Evolutionary conservation across 2,329 filamentous ascomycete genomes (phyloP).

Genomic region (Penicillium oxalicum): DNA sequence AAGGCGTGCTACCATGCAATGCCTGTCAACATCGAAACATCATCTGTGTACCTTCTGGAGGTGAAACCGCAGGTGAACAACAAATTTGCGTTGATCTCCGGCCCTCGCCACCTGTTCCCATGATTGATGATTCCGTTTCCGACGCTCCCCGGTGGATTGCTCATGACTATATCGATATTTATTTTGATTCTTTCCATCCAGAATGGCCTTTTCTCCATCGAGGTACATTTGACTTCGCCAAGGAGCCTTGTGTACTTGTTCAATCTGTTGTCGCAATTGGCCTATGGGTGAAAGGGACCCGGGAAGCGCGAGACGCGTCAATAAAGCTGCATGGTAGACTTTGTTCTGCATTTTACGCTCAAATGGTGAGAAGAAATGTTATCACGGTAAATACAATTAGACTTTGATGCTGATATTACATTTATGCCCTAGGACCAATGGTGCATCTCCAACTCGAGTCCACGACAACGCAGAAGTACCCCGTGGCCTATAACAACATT

Average conservation of each 20-base stretch:
- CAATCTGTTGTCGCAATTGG: slow-evolving; percentile 25
- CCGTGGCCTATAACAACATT: slow-evolving; percentile 26
- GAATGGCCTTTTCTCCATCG: slow-evolving; percentile 24
- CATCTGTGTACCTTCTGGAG: not conserved
- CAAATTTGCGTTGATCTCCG: slow-evolving; percentile 1
- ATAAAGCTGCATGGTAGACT: slow-evolving; percentile 19
- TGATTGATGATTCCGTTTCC: not conserved
- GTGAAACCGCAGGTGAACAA: not conserved
- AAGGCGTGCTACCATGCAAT: slow-evolving; percentile 13
- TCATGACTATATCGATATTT: slow-evolving; percentile 20
- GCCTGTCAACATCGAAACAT: slow-evolving; percentile 7
- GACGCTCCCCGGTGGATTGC: slow-evolving; percentile 7
- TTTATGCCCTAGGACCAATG: slow-evolving; percentile 10
- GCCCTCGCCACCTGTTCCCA: slow-evolving; percentile 1
- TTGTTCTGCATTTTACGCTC: slow-evolving; percentile 14
- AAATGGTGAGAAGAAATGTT: slow-evolving; percentile 15
- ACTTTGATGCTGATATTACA: not conserved
- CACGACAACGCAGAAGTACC: not conserved
- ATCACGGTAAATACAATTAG: not conserved
- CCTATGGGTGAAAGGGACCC: slow-evolving; percentile 20
- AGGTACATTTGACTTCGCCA: slow-evolving; percentile 14
- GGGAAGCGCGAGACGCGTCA: slow-evolving; percentile 13
- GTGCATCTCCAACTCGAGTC: slow-evolving; percentile 6
- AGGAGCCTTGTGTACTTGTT: slow-evolving; percentile 22
- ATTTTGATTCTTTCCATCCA: slow-evolving; percentile 23